Percentiles rank a stretch among this genome's conserved stretches.
Conservation (phyloP, 2,329 filamentous ascomycete species). For the Stagonosporopsis cucurbitacearum region DNA sequence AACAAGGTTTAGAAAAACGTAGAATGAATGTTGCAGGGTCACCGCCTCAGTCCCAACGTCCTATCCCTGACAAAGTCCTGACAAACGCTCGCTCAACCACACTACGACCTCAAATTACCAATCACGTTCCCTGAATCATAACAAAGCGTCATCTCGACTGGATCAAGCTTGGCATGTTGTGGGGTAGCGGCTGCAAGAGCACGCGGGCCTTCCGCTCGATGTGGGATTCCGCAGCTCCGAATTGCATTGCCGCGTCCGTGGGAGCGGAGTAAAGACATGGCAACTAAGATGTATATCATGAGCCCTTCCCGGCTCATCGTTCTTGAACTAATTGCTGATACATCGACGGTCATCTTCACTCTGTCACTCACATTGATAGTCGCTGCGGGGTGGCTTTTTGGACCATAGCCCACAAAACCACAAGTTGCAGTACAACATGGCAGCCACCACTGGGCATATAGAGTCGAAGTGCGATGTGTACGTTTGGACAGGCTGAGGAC, state of each 20-base stretch:
- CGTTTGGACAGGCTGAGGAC: conserved; percentile 5
- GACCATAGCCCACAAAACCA: neutral
- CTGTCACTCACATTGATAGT: conserved; percentile 1
- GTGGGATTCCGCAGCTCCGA: conserved; percentile 23
- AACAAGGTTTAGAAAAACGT: neutral
- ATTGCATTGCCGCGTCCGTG: conserved; percentile 24
- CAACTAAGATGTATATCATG: conserved; percentile 6
- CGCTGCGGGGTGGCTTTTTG: neutral
- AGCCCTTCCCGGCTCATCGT: neutral
- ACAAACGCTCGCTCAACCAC: conserved; percentile 13
- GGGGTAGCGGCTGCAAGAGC: conserved; percentile 27
- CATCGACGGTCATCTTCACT: neutral
- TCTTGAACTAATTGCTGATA: neutral
- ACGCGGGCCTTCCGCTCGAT: conserved; percentile 1
- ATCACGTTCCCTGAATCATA: conserved; percentile 15
- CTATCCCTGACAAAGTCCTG: conserved; percentile 22
- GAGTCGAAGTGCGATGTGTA: conserved; percentile 49
- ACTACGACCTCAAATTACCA: conserved; percentile 10
- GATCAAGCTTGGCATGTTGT: conserved; percentile 28
- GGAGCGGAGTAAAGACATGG: conserved; percentile 6
- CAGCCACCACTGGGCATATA: conserved; percentile 19
- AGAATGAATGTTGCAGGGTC: neutral
- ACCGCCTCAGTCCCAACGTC: neutral
- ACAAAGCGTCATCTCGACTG: conserved; percentile 17
- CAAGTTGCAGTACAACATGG: conserved; percentile 21